These are phyloP conservation scores for Magnusiomyces ingens DNA, from an alignment of 1,139 yeast species.

Conservation along the genomic window DNA sequence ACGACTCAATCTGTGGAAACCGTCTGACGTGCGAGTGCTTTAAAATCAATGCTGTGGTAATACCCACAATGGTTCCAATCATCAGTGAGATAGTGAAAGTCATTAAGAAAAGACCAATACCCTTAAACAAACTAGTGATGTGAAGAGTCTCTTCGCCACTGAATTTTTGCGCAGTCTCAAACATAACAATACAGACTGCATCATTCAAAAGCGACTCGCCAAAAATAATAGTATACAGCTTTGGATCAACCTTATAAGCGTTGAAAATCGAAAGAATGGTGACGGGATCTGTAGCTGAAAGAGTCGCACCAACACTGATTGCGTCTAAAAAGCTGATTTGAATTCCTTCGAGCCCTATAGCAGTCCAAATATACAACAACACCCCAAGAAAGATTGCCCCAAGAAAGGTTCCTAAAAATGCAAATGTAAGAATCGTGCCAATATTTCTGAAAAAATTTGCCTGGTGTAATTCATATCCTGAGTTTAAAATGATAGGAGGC, in stretches of 20 bases:
- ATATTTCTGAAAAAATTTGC: slow-evolving; percentile 90
- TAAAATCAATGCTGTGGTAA: slow-evolving; percentile 78
- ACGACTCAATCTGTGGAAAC: slow-evolving; percentile 93
- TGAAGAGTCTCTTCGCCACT: slow-evolving; percentile 71
- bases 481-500: slow-evolving; percentile 93
- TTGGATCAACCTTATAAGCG: slow-evolving; percentile 96
- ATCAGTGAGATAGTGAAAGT: slow-evolving; percentile 89
- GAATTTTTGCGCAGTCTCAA: slow-evolving; percentile 95
- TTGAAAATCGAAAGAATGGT: slow-evolving; percentile 94
- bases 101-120: slow-evolving; percentile 88
- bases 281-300: slow-evolving; percentile 98
- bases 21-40: slow-evolving; percentile 91
- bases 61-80: slow-evolving; percentile 84
- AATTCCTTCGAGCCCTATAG: slow-evolving; percentile 82
- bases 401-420: slow-evolving; percentile 93
- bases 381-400: slow-evolving; percentile 85
- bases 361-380: slow-evolving; percentile 82
- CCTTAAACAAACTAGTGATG: slow-evolving; percentile 77
- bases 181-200: slow-evolving; percentile 98
- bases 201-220: slow-evolving; percentile 95
- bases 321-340: slow-evolving; percentile 92
- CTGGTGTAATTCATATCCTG: slow-evolving; percentile 95
- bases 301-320: slow-evolving; percentile 92
- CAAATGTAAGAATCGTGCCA: slow-evolving; percentile 87
- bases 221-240: slow-evolving; percentile 89